Evolutionary conservation across 1,284 basidiomycete genomes (phyloP), one percentile per base, ranked within the genome.

Genomic region (Apiotrichum porosum): DNA sequence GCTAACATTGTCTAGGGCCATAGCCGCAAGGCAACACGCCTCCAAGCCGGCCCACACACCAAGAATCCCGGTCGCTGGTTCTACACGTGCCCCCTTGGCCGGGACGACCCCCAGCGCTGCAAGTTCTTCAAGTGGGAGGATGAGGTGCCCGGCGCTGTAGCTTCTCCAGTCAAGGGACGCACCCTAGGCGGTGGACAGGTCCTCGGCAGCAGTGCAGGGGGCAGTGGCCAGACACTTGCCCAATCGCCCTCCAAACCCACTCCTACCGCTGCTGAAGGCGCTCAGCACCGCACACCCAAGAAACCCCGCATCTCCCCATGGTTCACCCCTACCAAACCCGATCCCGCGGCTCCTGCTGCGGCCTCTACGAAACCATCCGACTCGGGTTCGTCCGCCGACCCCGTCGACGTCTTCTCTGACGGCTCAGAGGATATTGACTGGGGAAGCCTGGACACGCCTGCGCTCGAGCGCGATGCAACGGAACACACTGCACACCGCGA

Each of bases 111-210:
- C 3, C 30, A 54, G 6, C 46, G 57, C 40, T 71, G 69, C 58
- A 68, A 66, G 42, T 71, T 65, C 56, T 71, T 71, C 62, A 57
- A 63, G 57, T 71, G 69, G 69, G 65, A 55, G 21, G 69, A 71
- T 43, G 63, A 66, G 43, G n/a, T 60, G 14, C 30, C 22, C 19
- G 30, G 17, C 14, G 15, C 4, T 9, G 44, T 12, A 3, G 36
- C 26, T 10, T 19, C 12, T n/a, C n/a, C n/a, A n/a, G n/a, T n/a
- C n/a, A n/a, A n/a, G n/a, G n/a, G n/a, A n/a, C n/a, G n/a, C n/a
- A n/a, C n/a, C n/a, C n/a, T n/a, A n/a, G n/a, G n/a, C n/a, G n/a
- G n/a, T n/a, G n/a, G n/a, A n/a, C n/a, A n/a, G n/a, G n/a, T n/a
- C n/a, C n/a, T n/a, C n/a, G n/a, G n/a, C 32, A 33, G 8, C 32